Conservation (phyloP, 805 yeast species). For the Candida ipomoeae region DNA sequence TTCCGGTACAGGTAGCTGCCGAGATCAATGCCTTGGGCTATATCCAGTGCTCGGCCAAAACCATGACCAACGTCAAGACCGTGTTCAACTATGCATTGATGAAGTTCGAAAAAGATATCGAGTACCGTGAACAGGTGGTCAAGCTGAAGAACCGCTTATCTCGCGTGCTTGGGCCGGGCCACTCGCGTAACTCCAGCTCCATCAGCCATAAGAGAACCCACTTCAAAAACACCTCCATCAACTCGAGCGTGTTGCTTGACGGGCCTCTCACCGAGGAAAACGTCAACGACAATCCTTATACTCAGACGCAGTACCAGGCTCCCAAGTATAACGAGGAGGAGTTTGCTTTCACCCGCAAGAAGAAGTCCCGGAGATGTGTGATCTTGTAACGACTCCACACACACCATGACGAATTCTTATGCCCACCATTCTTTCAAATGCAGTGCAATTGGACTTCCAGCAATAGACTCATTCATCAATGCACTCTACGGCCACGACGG, state of each 20-base stretch:
- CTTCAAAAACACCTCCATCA: constrained; percentile 34
- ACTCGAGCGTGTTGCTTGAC: constrained; percentile 33
- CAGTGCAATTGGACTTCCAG: not conserved
- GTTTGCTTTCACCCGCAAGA: constrained; percentile 36
- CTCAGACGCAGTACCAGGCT: constrained; percentile 16
- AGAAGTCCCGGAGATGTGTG: constrained; percentile 30
- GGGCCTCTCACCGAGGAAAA: constrained; percentile 39
- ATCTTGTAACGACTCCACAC: constrained; percentile 22
- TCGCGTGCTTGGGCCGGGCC: constrained; percentile 24
- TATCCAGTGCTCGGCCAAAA: constrained; percentile 75
- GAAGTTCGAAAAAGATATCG: constrained; percentile 38
- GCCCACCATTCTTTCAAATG: too few species aligned
- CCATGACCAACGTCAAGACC: constrained; percentile 58
- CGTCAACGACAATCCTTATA: constrained; percentile 34
- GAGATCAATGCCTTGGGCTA: constrained; percentile 67
- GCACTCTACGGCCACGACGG: not conserved
- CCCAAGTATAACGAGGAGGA: constrained; percentile 36
- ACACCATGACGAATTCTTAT: not conserved
- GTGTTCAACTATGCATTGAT: constrained; percentile 63
- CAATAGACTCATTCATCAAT: not conserved
- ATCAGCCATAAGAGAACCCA: constrained; percentile 30
- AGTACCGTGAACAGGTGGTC: constrained; percentile 35
- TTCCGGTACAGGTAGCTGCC: constrained; percentile 51
- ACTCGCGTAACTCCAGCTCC: constrained; percentile 18
- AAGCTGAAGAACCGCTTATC: constrained; percentile 33